phyloP scores from a whole-genome alignment of 352 stramenopile species.

The Pythium sukuiense region DNA sequence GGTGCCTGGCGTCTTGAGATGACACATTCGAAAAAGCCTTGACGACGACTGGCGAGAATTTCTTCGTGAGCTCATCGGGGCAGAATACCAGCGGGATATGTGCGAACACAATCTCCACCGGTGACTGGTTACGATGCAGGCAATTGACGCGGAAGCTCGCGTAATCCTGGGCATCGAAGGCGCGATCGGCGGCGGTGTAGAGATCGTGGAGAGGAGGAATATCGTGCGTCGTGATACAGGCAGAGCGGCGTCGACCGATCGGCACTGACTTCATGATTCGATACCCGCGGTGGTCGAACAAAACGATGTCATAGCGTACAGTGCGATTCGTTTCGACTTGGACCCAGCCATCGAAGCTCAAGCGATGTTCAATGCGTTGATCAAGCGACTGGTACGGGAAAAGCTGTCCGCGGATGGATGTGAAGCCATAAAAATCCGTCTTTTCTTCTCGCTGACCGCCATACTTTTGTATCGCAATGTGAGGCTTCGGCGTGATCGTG shows the following conservation, averaged over 20 bases:
- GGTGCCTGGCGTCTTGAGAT: neutral
- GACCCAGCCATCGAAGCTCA: conserved; percentile 24
- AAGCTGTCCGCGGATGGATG: conserved; percentile 16
- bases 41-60: conserved; percentile 6
- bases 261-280: conserved; percentile 8
- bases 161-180: conserved; percentile 23
- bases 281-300: conserved; percentile 18
- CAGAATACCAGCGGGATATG: conserved; percentile 25
- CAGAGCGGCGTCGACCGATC: neutral
- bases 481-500: conserved; percentile 24
- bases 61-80: conserved; percentile 8
- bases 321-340: conserved; percentile 14
- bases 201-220: conserved; percentile 25
- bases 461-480: conserved; percentile 14
- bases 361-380: neutral
- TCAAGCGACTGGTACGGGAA: conserved; percentile 6
- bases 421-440: conserved; percentile 26
- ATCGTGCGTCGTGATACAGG: conserved; percentile 18
- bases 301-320: conserved; percentile 18
- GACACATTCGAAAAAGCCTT: neutral
- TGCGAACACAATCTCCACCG: conserved; percentile 26
- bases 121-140: neutral
- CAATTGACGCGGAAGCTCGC: conserved; percentile 27
- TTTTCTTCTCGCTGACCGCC: conserved; percentile 11
- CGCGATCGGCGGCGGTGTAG: neutral